Evolutionary conservation across 2,329 filamentous ascomycete species (phyloP).

Genomic region (Diaporthe sp.): DNA sequence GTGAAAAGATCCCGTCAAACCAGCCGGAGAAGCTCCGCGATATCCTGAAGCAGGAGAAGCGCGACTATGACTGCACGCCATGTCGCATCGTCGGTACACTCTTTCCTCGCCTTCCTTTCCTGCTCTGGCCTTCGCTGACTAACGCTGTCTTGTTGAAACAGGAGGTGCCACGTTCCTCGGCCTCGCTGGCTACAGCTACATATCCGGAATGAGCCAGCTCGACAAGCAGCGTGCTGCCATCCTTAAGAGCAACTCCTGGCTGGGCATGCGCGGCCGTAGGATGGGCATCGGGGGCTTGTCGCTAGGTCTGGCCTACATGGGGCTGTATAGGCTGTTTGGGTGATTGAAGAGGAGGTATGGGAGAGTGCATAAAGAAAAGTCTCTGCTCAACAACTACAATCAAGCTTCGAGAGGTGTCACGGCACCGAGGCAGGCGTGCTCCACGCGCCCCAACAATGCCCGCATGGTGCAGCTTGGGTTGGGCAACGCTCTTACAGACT

Average conservation of each 20-base stretch:
- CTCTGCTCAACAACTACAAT: conserved; percentile 8
- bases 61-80: conserved; percentile 73
- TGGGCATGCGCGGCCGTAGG: conserved; percentile 78
- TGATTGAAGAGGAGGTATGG: conserved; percentile 45
- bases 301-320: conserved; percentile 74
- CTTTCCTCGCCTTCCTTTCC: conserved; percentile 14
- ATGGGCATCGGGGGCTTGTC: conserved; percentile 76
- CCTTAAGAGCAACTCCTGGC: conserved; percentile 74
- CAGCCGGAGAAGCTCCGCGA: conserved; percentile 71
- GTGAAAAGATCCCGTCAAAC: conserved; percentile 62
- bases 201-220: conserved; percentile 78
- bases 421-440: not conserved
- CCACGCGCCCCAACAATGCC: not conserved
- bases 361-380: not conserved
- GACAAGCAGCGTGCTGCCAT: conserved; percentile 73
- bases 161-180: conserved; percentile 81
- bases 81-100: conserved; percentile 76
- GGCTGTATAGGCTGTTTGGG: conserved; percentile 74
- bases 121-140: not conserved
- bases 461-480: no score
- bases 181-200: conserved; percentile 81
- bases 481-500: not conserved
- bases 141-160: conserved; percentile 45
- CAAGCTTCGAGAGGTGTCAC: not conserved
- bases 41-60: conserved; percentile 62